Evolutionary conservation across 176 grass and related monocot genomes (phyloP), one percentile per base, ranked within the genome.

Genomic region (Oryza rufipogon): DNA sequence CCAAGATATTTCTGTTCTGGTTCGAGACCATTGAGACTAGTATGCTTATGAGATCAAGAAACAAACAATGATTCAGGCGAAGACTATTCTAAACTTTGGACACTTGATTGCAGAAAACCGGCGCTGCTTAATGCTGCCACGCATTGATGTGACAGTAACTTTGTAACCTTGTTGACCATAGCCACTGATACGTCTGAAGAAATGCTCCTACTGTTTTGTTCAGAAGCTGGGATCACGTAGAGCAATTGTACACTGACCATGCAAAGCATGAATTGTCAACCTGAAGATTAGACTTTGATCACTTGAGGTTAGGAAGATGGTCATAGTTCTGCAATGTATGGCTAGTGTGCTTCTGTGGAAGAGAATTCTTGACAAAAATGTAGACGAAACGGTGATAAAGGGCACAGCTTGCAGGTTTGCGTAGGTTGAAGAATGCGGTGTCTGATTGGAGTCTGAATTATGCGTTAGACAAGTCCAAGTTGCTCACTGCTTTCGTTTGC

Each of bases 1-100:
- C 42, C 28, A 28, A 39, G 30, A 70, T 56, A 17, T 56, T 81
- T 15, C 47, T 30, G 11, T 26, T 9, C 12, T 70, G 15, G 38
- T 82, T 84, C 76, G 36, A 46, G 72, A 63, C 65, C 64, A 76
- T 49, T 49, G 11, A 66, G 67, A 71, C 74, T 77, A 73, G 26
- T 28, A 82, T 79, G 66, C 70, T 41, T 41, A 41, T 64, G 48
- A 41, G 32, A 64, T 32, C 48, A 69, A 68, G 77, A 76, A 39
- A 16, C 48, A 68, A 39, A 16, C 48, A 63, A 41, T 41, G 42
- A 44, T 41, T 41, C 26, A 79, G 33, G 41, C 44, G 75, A 41
- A 5, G 68, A 42, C 70, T 49, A 72, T 65, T 81, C 34, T 83
- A n/a, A 51, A 64, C 80, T 74, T 13, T 63, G 58, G 58, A 23